Evolutionary conservation across 768 basidiomycete genomes (phyloP), one percentile per base, ranked within the genome.

Genomic region (Kwoniella newhampshirensis): DNA sequence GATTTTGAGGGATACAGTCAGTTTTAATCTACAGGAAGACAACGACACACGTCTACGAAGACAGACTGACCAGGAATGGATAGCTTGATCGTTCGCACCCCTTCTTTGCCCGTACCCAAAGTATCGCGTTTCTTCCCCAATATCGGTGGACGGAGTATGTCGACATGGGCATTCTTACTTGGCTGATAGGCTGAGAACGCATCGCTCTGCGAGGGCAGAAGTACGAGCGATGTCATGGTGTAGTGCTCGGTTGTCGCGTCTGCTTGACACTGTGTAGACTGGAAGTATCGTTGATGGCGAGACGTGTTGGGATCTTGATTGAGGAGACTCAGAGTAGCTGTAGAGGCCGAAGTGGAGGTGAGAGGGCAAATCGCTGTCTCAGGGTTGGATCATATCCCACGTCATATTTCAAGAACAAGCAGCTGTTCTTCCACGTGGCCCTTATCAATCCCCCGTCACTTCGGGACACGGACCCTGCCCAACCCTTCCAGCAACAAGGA

Each of bases 101-200:
- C 48, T 18, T 62, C 54, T 35, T 58, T 57, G n/a, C 32, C 41
- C 36, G 42, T 50, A 4, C 43, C 50, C 21, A 47, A 52, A 35
- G 37, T 27, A 7, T 47, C 44, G 50, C 54, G 49, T 36, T 54
- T 51, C 32, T 50, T 55, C 11, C 60, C 52, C 3, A 44, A 40
- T 42, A 56, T 41, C 17, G 44, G 18, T 18, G 62, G 44, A 8
- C 44, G 60, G 17, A 71, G 23, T 51, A 68, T 59, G 51, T 71
- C 66, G 54, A 47, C 39, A 62, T 68, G 64, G 5, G 69, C 69
- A 40, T 63, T 66, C 37, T 46, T 60, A 41, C 63, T 66, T 11
- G 66, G 69, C 35, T 53, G 45, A 42, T 71, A 71, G 0, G 58
- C 47, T 4, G 53, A 55, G 58, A 71, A 71, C 15, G 65, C 62